Conservation (phyloP, 768 basidiomycete genomes). For the Gautieria morchelliformis region DNA sequence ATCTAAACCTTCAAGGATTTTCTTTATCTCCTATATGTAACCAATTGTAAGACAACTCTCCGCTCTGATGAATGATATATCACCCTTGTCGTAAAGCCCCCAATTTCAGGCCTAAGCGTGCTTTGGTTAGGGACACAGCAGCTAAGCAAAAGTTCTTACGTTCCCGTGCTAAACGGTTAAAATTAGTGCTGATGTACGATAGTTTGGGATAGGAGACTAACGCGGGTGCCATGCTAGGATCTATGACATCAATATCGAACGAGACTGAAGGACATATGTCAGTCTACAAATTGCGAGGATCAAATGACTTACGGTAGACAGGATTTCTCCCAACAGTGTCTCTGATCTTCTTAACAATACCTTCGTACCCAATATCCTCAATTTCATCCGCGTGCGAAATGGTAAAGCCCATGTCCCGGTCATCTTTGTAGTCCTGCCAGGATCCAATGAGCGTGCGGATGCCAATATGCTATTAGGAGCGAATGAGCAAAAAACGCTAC, state of each 20-base stretch:
- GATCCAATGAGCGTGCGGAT: slow-evolving; percentile 20
- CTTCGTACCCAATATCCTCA: slow-evolving; percentile 23
- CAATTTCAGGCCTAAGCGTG: slow-evolving; percentile 23
- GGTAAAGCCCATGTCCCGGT: slow-evolving; percentile 20
- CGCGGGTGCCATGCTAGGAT: slow-evolving; percentile 17
- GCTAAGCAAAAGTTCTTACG: slow-evolving; percentile 17
- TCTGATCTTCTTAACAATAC: slow-evolving; percentile 23
- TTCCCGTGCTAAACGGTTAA: slow-evolving; percentile 41
- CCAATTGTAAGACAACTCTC: too few relatives aligned
- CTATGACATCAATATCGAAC: slow-evolving; percentile 19
- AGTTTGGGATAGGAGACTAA: neutral
- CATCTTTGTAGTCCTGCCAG: slow-evolving; percentile 23
- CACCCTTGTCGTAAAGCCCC: slow-evolving; percentile 22
- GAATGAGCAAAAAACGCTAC: neutral
- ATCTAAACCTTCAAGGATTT: slow-evolving; percentile 25
- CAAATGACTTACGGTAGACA: slow-evolving; percentile 26
- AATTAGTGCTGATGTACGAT: neutral
- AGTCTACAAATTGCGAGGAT: slow-evolving; percentile 48
- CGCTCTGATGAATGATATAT: neutral
- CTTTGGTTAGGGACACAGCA: slow-evolving; percentile 6
- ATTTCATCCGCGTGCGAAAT: slow-evolving; percentile 17
- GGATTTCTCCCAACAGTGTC: slow-evolving; percentile 25
- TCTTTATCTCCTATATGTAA: slow-evolving; percentile 20
- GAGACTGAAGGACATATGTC: slow-evolving; percentile 8
- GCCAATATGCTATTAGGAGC: slow-evolving; percentile 18